Evolutionary conservation across 2,329 filamentous ascomycete genomes (phyloP), one percentile per base, ranked within the genome.

Genomic region (Dryadomyces quercus-mongolicae): DNA sequence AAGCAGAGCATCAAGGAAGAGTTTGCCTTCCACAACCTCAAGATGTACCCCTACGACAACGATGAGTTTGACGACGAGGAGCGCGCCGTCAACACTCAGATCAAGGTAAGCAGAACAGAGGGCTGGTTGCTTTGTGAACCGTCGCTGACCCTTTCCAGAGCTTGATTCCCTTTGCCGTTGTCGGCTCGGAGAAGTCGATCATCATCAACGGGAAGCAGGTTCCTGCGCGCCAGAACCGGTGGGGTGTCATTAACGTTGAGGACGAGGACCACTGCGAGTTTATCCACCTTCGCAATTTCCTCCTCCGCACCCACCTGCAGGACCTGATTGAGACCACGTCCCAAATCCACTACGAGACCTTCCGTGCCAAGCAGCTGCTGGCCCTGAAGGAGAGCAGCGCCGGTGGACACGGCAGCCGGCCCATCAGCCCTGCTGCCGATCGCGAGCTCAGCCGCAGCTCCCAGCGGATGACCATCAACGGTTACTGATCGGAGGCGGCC

Each of bases 1-100:
- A 98, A 98, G 83, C 89, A 96, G 76, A 83, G 86, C 70, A 98
- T 98, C 78, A 96, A 95, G 86, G 93, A 97, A 79, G 93, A 98
- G 72, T 98, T 98, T 70, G 78, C 88, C 56, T 98, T 98, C 86
- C 93, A 98, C 82, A 97, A 97, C 80, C 82, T 98, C 67, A 92
- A 95, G 80, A 98, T 98, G 93, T 98, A 95, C 79, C 93, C 93
- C 57, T 98, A 98, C 71, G 93, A 98, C 72, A 97, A 96, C 69
- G 93, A 98, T 65, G 93, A 98, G 78, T 86, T 97, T 64, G 93
- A 98, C 67, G 87, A 93, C 60, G 93, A 98, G 77, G 93, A 98
- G 77, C 86, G 89, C 64, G 84, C 85, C 58, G 78, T 95, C 73
- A 97, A 97, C 75, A 84, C 82, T 56, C 88, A 95, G 69, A 98